Evolutionary conservation across 208 protist genomes (phyloP), one percentile per base, ranked within the genome.

Genomic region (Endotrypanum monterogeii): DNA sequence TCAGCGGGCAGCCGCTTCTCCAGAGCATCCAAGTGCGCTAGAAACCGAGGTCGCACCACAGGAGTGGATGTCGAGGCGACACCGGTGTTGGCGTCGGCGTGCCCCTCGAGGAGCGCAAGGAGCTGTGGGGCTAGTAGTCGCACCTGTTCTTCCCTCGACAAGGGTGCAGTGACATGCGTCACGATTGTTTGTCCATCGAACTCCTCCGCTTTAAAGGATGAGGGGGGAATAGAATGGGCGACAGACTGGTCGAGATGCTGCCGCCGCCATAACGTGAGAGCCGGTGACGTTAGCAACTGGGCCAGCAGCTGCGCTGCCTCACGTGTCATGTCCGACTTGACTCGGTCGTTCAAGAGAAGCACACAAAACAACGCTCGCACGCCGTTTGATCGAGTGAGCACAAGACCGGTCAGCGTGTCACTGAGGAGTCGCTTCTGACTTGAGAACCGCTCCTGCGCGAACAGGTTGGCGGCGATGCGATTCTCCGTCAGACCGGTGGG

Each of bases 341-440:
- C 77, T 30, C 84, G 74, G 70, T 94, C 91, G 69, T 87, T 77
- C 25, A 97, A 80, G 35, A 97, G 57, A 4, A 97, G 66, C 2
- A 89, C 84, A 16, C 81, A 82, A 48, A 93, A 30, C 37, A 94
- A 73, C 12, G 81, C 79, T n/a, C 51, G 70, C 0, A 96, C 48
- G 1, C 92, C 92, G 39, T 82, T 66, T 5, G 12, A 7, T 28
- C 82, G 65, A 11, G 71, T 65, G 3, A 92, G 67, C 28, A 94
- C 55, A 9, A 96, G 44, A 8, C 88, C 90, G 44, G 81, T 90
- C 54, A 96, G 74, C n/a, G 89, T 60, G 5, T 58, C 66, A 0
- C 71, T 71, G 20, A 94, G 35, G 32, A 93, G 61, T 4, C 25
- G 66, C 57, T 79, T 79, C 35, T 82, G 87, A 28, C 46, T 25